phyloP scores from a whole-genome alignment of 495 filamentous ascomycete species.

The Hapsidospora chrysogenum region DNA sequence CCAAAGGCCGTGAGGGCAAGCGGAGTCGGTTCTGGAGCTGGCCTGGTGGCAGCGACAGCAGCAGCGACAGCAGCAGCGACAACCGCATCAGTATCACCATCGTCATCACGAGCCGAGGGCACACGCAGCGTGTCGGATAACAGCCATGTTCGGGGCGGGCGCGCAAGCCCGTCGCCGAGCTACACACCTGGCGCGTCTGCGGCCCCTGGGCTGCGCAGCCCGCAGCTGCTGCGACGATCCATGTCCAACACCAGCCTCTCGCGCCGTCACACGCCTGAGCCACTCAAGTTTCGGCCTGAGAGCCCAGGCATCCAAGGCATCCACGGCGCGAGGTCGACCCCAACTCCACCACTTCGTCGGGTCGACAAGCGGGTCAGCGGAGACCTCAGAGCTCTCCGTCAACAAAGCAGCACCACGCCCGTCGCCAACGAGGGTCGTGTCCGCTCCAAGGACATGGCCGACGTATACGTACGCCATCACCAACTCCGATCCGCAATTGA shows the following conservation, averaged over 20 bases:
- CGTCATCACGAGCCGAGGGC: no score
- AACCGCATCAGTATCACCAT: slow-evolving; percentile 6
- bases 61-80: slow-evolving; percentile 5
- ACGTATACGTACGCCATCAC: slow-evolving; percentile 77
- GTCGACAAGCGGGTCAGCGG: slow-evolving; percentile 59
- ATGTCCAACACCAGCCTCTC: slow-evolving; percentile 33
- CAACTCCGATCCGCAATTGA: slow-evolving; percentile 4
- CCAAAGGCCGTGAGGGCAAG: neutral
- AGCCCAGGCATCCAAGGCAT: slow-evolving; percentile 37
- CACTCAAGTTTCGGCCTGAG: slow-evolving; percentile 33
- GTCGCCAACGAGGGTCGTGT: slow-evolving; percentile 77
- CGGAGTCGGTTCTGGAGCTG: neutral
- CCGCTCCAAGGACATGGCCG: slow-evolving; percentile 68
- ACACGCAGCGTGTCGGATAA: slow-evolving; percentile 16
- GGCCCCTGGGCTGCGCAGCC: no score
- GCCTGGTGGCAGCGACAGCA: slow-evolving; percentile 2
- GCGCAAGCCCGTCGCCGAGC: no score
- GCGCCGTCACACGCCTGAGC: slow-evolving; percentile 40
- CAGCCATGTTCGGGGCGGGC: no score
- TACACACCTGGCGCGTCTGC: no score
- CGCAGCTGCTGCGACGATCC: slow-evolving; percentile 19
- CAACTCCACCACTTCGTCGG: slow-evolving; percentile 52
- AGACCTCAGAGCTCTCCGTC: slow-evolving; percentile 59
- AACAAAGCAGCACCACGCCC: slow-evolving; percentile 29
- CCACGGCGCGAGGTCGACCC: neutral